phyloP scores from a whole-genome alignment of 495 filamentous ascomycete genomes.

The Penicillium desertorum region DNA sequence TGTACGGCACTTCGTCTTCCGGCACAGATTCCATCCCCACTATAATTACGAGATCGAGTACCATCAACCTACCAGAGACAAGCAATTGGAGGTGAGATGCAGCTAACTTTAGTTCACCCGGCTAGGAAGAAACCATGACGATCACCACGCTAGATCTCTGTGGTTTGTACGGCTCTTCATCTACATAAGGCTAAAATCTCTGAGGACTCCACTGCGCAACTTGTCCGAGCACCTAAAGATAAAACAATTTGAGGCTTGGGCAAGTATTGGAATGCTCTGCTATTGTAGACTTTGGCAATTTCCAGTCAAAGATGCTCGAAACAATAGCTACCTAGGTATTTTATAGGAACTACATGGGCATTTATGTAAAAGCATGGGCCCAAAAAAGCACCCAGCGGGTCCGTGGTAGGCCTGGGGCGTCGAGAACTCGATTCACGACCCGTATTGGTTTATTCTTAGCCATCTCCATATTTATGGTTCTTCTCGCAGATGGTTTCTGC shows the following conservation, averaged over 20 bases:
- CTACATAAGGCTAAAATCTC: background rate
- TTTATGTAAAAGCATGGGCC: background rate
- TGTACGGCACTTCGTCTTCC: background rate
- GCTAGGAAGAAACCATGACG: background rate
- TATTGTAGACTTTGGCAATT: background rate
- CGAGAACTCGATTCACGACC: background rate
- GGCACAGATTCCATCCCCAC: background rate
- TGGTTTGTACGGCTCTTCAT: slow-evolving; percentile 3
- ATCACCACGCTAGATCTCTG: background rate
- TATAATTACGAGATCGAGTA: background rate
- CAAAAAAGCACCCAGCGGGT: background rate
- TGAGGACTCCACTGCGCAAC: slow-evolving; percentile 3
- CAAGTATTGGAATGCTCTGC: background rate
- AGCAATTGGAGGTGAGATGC: slow-evolving; percentile 2
- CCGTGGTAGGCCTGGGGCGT: background rate
- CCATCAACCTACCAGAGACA: background rate
- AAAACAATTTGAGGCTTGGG: background rate
- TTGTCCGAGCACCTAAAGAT: background rate
- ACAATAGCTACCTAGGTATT: background rate
- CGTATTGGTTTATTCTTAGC: slow-evolving; percentile 8
- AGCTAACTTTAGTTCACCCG: background rate
- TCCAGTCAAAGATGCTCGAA: background rate
- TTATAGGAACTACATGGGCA: background rate
- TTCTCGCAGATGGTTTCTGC: background rate
- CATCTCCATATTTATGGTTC: background rate